Percentiles rank a stretch among this genome's conserved stretches.
Evolutionary conservation across 106 monocot genomes (phyloP).

Genomic region (Acorus gramineus): DNA sequence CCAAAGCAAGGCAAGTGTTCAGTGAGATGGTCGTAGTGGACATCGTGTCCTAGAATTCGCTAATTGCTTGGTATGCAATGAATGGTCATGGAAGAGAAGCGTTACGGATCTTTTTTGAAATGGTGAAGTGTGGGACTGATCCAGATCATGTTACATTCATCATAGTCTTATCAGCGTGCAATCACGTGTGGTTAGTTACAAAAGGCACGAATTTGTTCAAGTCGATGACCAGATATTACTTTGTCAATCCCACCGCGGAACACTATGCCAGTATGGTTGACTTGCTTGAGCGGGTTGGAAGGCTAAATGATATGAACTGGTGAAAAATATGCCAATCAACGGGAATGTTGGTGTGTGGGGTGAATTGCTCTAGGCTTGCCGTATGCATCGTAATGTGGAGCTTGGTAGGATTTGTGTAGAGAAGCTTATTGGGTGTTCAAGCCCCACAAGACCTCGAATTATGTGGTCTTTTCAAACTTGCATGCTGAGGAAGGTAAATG

Average conservation of each 20-base stretch:
- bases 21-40: no score
- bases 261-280: constrained; percentile 26
- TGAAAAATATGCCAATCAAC: constrained; percentile 6
- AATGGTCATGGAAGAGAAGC: constrained; percentile 24
- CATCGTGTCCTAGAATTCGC: constrained; percentile 41
- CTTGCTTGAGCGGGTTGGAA: constrained; percentile 24
- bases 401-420: constrained; percentile 16
- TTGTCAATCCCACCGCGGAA: constrained; percentile 14
- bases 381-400: constrained; percentile 9
- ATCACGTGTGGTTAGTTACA: constrained; percentile 23
- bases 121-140: constrained; percentile 13
- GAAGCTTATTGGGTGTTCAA: constrained; percentile 21
- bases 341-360: constrained; percentile 16
- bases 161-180: constrained; percentile 16
- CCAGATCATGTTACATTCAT: constrained; percentile 30
- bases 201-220: constrained; percentile 22
- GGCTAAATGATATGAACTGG: constrained; percentile 24
- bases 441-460: constrained; percentile 10
- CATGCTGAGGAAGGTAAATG: constrained; percentile 33
- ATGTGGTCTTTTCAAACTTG: constrained; percentile 21
- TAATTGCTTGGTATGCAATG: constrained; percentile 35
- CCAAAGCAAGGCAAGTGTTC: no score
- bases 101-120: constrained; percentile 18
- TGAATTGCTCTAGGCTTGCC: constrained; percentile 35
- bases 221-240: constrained; percentile 15